These are phyloP conservation scores for Cairneyella variabilis DNA, from an alignment of 495 filamentous ascomycete genomes.

Conservation along the genomic window DNA sequence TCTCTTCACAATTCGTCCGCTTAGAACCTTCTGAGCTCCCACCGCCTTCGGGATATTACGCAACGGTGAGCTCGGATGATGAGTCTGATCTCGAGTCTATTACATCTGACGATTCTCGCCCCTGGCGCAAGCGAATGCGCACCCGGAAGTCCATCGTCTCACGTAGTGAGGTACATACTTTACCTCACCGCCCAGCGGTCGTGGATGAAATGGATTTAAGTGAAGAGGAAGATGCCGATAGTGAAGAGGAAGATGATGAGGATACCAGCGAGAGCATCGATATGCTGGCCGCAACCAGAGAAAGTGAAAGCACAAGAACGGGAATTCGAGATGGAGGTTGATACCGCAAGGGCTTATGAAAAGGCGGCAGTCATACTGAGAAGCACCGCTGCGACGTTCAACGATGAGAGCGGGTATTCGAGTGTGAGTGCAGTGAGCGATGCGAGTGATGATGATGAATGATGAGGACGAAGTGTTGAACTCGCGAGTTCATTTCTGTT, in stretches of 20 bases:
- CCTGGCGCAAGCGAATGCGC: constrained; percentile 20
- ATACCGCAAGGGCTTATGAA: not conserved
- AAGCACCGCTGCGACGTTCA: constrained; percentile 41
- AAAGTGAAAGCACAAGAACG: constrained; percentile 4
- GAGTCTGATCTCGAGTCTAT: constrained; percentile 30
- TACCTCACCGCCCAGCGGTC: not conserved
- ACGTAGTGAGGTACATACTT: not conserved
- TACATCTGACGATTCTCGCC: constrained; percentile 16
- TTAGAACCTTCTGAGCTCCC: constrained; percentile 41
- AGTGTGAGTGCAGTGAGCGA: too few relatives aligned
- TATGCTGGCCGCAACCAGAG: constrained; percentile 12
- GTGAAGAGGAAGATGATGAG: constrained; percentile 24
- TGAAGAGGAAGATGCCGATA: constrained; percentile 20
- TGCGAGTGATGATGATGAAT: too few relatives aligned
- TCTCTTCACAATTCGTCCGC: constrained; percentile 25
- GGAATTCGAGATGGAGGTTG: constrained; percentile 18
- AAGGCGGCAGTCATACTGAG: constrained; percentile 27
- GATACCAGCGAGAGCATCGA: constrained; percentile 22
- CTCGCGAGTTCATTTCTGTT: too few relatives aligned
- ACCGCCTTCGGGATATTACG: constrained; percentile 28
- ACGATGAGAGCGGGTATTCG: constrained; percentile 38
- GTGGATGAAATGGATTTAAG: not conserved
- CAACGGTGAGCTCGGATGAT: constrained; percentile 31
- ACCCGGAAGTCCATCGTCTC: not conserved
- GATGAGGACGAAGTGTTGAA: too few relatives aligned